Conservation (phyloP, 805 yeast species). For the Millerago galiae region DNA sequence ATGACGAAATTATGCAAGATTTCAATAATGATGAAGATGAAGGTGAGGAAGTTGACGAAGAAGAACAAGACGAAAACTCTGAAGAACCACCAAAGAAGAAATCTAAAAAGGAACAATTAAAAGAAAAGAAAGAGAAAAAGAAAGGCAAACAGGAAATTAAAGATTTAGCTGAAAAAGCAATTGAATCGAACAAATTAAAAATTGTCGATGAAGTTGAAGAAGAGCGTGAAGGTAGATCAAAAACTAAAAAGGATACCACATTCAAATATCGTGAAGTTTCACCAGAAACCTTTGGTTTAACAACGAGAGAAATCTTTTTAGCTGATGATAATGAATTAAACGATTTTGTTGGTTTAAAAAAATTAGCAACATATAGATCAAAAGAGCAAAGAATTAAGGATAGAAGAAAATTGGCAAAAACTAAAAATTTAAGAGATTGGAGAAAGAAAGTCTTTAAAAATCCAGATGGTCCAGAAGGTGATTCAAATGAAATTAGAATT, state of each 20-base stretch:
- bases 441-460: conserved; percentile 70
- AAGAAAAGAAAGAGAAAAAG: conserved; percentile 51
- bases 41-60: conserved; percentile 26
- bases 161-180: conserved; percentile 67
- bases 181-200: conserved; percentile 64
- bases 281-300: conserved; percentile 85
- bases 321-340: conserved; percentile 88
- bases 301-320: conserved; percentile 77
- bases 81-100: conserved; percentile 31
- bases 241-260: conserved; percentile 32
- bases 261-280: conserved; percentile 93
- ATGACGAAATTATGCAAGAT: conserved; percentile 46
- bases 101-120: conserved; percentile 48
- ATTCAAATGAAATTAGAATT: conserved; percentile 21
- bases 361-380: conserved; percentile 88
- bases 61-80: conserved; percentile 26
- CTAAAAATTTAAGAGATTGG: conserved; percentile 83
- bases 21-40: conserved; percentile 35
- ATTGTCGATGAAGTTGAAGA: conserved; percentile 65
- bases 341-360: conserved; percentile 80
- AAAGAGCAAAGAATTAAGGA: conserved; percentile 68
- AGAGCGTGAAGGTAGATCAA: conserved; percentile 47
- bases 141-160: conserved; percentile 55
- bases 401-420: conserved; percentile 76
- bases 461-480: conserved; percentile 39